Evolutionary conservation across 345 rosid genomes (phyloP).

Genomic region (Bruguiera sexangula): DNA sequence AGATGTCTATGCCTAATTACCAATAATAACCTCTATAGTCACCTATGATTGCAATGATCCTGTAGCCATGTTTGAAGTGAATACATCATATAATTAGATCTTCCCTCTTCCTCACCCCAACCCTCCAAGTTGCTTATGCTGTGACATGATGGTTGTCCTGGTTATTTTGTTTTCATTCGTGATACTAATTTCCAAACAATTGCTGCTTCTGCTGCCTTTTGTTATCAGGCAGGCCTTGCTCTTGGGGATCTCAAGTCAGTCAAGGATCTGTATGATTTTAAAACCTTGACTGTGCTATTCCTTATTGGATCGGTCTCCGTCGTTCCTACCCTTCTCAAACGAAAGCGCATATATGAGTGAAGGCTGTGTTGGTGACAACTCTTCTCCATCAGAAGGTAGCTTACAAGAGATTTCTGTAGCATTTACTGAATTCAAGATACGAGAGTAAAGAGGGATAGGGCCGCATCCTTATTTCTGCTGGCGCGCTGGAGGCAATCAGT

Average conservation of each 20-base stretch:
- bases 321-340: slow-evolving; percentile 65
- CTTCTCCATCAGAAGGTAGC: slow-evolving; percentile 7
- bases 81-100: no score
- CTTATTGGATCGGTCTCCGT: slow-evolving; percentile 65
- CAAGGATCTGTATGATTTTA: slow-evolving; percentile 78
- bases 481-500: slow-evolving; percentile 8
- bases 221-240: slow-evolving; percentile 74
- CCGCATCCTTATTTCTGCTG: background rate
- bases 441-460: background rate
- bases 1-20: no score
- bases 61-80: no score
- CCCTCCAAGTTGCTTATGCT: no score
- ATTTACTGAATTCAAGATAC: slow-evolving; percentile 14
- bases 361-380: slow-evolving; percentile 11
- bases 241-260: slow-evolving; percentile 81
- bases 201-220: background rate
- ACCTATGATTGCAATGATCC: no score
- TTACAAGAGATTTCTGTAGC: slow-evolving; percentile 14
- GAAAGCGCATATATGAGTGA: slow-evolving; percentile 69
- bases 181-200: no score
- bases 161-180: no score
- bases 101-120: no score
- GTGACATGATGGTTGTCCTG: no score
- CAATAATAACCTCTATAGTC: no score
- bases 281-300: slow-evolving; percentile 69